Evolutionary conservation across 257 asterid genomes (phyloP), one percentile per base, ranked within the genome.

Genomic region (Gentiana straminea): DNA sequence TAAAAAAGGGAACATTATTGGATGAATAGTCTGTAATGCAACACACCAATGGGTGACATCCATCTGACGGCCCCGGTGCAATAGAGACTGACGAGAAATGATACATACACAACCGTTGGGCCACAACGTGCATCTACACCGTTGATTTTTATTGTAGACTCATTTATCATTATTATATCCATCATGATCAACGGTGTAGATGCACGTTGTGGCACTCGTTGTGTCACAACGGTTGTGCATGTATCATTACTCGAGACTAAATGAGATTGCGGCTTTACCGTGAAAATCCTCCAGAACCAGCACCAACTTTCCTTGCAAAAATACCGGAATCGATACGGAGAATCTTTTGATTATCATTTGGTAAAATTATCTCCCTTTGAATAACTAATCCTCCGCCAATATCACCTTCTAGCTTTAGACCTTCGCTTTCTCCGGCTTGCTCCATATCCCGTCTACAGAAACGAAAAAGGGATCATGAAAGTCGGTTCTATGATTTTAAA

Each of bases 251-350:
- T 24, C 24, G 24, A 24, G 24, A 24, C 24, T 24, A 5, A 43
- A 59, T 10, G 67, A 36, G 49, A 55, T 32, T 64, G 66, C 57
- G 35, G 50, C 58, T 7, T 24, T 46, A 92, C 97, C 97, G 87
- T 61, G 95, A 92, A 75, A 75, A 92, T 69, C 98, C 98, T 68
- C 98, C 98, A 55, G 98, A 92, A 54, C 98, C 97, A 41, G 95
- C 95, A 73, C 95, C 98, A 58, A 87, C 94, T 51, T 74, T 79
- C 35, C 77, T 79, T 64, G 95, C 94, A 35, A 83, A 75, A 66
- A 88, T 83, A 63, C 78, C 76, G 13, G 98, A 87, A 66, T 80
- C 86, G 35, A 92, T 80, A 54, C 67, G 56, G 76, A 92, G 61
- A 60, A 73, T 48, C 62, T 72, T 81, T 8, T 76, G 80, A 68